phyloP scores from a whole-genome alignment of 192 early-diverging fungal species.

The Entophlyctis helioformis region DNA sequence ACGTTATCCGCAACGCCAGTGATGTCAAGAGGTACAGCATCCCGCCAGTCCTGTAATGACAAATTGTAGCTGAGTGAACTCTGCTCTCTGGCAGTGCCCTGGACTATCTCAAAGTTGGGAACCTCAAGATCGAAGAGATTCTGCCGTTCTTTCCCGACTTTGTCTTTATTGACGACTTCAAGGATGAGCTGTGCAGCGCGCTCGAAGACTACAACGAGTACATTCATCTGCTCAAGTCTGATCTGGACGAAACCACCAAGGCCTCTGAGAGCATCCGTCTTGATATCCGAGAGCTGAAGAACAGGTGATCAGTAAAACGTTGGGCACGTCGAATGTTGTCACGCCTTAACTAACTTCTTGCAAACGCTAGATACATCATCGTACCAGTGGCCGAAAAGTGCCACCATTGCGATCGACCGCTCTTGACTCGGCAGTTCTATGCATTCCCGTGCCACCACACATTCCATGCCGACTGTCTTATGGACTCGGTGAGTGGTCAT shows the following conservation, averaged over 20 bases:
- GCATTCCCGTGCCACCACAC: slow-evolving; percentile 93
- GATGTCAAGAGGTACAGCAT: slow-evolving; percentile 61
- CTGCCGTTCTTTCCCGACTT: slow-evolving; percentile 96
- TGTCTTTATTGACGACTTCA: slow-evolving; percentile 94
- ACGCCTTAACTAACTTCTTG: not conserved
- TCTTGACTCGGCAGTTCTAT: slow-evolving; percentile 82
- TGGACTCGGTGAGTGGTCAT: slow-evolving; percentile 39
- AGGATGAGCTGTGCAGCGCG: slow-evolving; percentile 84
- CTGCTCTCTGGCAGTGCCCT: slow-evolving; percentile 50
- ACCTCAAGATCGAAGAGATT: slow-evolving; percentile 90
- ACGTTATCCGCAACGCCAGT: slow-evolving; percentile 74
- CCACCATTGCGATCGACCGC: slow-evolving; percentile 59
- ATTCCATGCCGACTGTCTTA: slow-evolving; percentile 89
- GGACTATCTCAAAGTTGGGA: slow-evolving; percentile 64
- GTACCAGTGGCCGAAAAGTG: slow-evolving; percentile 65
- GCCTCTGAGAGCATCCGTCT: slow-evolving; percentile 85
- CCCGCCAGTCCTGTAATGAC: no score
- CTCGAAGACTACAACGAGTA: slow-evolving; percentile 87
- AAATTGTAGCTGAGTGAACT: no score
- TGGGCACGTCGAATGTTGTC: not conserved
- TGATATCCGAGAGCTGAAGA: slow-evolving; percentile 79
- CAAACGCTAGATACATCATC: slow-evolving; percentile 38
- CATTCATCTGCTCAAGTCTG: slow-evolving; percentile 73
- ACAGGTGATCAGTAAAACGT: slow-evolving; percentile 34
- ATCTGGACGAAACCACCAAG: slow-evolving; percentile 93